Conservation (phyloP, 2,329 filamentous ascomycete species). For the Colletotrichum orbiculare region DNA sequence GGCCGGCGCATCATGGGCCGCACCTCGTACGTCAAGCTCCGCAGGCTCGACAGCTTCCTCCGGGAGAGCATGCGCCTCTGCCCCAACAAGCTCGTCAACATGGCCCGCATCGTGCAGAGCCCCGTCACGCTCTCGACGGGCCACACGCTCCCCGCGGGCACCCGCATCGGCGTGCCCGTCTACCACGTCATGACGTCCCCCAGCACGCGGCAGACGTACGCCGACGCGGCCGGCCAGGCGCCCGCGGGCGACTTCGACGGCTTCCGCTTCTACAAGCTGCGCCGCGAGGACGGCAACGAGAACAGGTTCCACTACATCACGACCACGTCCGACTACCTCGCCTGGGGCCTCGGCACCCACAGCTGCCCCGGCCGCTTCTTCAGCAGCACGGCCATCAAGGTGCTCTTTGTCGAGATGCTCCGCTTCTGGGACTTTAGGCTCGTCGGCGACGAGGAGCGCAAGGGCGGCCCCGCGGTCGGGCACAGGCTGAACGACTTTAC, state of each 20-base stretch:
- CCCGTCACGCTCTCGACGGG: slow-evolving; percentile 43
- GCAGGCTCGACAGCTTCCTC: slow-evolving; percentile 48
- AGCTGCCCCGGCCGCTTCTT: slow-evolving; percentile 43
- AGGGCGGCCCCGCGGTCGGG: slow-evolving; percentile 25
- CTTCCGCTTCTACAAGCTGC: slow-evolving; percentile 40
- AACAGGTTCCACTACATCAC: slow-evolving; percentile 44
- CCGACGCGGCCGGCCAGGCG: slow-evolving; percentile 19
- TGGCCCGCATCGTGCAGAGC: slow-evolving; percentile 36
- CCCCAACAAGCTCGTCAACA: slow-evolving; percentile 39
- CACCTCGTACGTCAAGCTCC: slow-evolving; percentile 37
- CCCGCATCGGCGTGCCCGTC: slow-evolving; percentile 41
- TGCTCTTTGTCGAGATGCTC: slow-evolving; percentile 41
- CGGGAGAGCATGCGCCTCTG: slow-evolving; percentile 48
- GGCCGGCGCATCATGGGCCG: slow-evolving; percentile 20
- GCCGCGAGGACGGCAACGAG: slow-evolving; percentile 34
- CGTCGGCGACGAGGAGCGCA: slow-evolving; percentile 26
- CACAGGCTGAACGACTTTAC: slow-evolving; percentile 17
- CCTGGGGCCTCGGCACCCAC: slow-evolving; percentile 52
- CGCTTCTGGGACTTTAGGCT: slow-evolving; percentile 42
- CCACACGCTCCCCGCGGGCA: slow-evolving; percentile 43
- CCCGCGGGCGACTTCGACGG: slow-evolving; percentile 40
- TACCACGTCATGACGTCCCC: slow-evolving; percentile 38
- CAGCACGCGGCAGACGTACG: slow-evolving; percentile 36
- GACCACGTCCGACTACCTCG: slow-evolving; percentile 42
- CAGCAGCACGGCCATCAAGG: slow-evolving; percentile 50